Percentiles rank a stretch among this genome's conserved stretches.
Conservation (phyloP, 257 asterid species). For the Cordia subcordata region DNA sequence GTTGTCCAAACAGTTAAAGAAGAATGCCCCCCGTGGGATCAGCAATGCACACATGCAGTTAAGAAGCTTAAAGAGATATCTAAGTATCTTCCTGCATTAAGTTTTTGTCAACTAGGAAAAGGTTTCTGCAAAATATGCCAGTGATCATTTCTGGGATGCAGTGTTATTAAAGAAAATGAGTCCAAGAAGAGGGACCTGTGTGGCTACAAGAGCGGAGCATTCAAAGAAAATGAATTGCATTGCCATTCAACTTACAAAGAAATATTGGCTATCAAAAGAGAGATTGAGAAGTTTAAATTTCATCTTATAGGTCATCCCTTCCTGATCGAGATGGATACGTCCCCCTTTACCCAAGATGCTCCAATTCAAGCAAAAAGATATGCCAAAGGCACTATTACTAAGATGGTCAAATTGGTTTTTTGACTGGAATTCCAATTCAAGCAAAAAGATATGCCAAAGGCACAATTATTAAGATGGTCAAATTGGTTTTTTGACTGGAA, state of each 20-base stretch:
- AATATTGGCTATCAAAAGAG: neutral
- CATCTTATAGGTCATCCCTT: neutral
- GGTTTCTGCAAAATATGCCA: neutral
- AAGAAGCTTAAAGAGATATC: no score
- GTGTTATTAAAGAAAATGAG: no score
- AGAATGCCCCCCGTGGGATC: no score
- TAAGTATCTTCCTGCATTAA: no score
- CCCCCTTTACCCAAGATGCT: neutral
- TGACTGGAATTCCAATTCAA: neutral
- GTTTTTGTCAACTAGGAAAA: neutral
- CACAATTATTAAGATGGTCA: no score
- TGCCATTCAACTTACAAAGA: conserved; percentile 2
- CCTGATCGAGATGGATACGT: no score
- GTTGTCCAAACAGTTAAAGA: no score
- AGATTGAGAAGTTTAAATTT: neutral
- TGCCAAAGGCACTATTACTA: neutral
- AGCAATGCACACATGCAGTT: no score
- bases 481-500: no score
- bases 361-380: neutral
- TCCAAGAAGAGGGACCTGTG: neutral
- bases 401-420: neutral
- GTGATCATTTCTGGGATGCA: neutral
- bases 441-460: neutral
- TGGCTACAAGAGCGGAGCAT: neutral
- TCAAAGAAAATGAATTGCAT: neutral